A percentile compares a stretch with the other conserved stretches of the same genome.
Evolutionary conservation across 345 rosid genomes (phyloP).

Genomic region (Microcos paniculata): DNA sequence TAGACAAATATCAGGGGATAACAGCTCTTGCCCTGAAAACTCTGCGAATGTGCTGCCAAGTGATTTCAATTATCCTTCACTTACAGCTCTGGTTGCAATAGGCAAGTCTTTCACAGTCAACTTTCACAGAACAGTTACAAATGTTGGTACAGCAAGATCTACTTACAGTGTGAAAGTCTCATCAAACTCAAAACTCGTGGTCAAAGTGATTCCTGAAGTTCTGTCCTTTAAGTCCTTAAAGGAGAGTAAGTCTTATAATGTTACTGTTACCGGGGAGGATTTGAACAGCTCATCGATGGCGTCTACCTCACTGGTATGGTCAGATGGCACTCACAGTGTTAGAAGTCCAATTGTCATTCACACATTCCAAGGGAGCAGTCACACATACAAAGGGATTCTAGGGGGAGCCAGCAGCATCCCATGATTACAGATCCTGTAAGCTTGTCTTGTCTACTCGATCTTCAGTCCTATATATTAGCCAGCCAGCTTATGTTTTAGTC

Average conservation of each 20-base stretch:
- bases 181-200: neutral
- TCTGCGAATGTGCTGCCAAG: neutral
- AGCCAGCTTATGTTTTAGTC: too few relatives aligned
- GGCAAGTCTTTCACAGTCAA: neutral
- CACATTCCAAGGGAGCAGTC: neutral
- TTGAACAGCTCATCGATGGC: neutral
- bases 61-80: conserved; percentile 26
- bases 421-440: neutral
- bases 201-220: conserved; percentile 14
- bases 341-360: conserved; percentile 28
- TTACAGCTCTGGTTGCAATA: neutral
- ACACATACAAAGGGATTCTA: neutral
- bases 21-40: neutral
- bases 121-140: conserved; percentile 24
- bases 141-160: conserved; percentile 20
- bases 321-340: conserved; percentile 17
- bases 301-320: conserved; percentile 20
- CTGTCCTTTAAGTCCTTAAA: conserved; percentile 18
- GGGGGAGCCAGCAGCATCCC: neutral
- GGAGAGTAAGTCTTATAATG: conserved; percentile 18
- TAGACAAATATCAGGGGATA: conserved; percentile 18
- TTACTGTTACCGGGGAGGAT: conserved; percentile 5
- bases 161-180: conserved; percentile 1
- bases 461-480: neutral
- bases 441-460: neutral